Evolutionary conservation across 2,329 filamentous ascomycete species (phyloP), one percentile per base, ranked within the genome.

Genomic region (Phyllosticta citriasiana): DNA sequence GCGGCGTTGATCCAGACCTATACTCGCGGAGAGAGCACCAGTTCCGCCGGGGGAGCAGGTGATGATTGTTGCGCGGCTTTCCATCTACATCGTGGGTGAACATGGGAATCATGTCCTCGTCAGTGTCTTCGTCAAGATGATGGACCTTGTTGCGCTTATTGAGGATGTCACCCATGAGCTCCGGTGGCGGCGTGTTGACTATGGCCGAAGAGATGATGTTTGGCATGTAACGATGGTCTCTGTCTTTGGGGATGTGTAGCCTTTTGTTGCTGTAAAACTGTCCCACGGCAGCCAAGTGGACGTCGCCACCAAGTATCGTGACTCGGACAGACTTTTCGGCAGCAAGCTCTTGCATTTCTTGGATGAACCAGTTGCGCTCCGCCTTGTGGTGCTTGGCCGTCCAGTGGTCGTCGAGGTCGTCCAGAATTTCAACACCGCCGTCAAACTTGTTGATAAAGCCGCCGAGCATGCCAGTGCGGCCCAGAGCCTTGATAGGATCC

Each of bases 321-420:
- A 99, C 81, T 53, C 94, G 88, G 57, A 97, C 84, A 14, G 91
- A 96, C 72, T 96, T 96, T 72, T 94, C 91, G 24, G 90, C 91
- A 8, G 95, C 92, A 63, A 99, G 80, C 68, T 96, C 91, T 74
- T 99, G 95, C 26, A 99, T 78, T 68, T 97, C 91, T 71, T 94
- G 88, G 51, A 99, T 84, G 64, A 97, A 81, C 73, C 89, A 88
- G 64, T 87, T 89, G 57, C 94, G 85, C 75, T 99, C 94, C 26
- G 85, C 81, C 72, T 97, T 99, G 77, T 97, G 92, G 70, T 91
- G 89, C 71, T 91, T 96, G 47, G 93, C 90, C 0, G 93, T 97
- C 94, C 94, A 99, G 71, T 99, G 93, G 73, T 97, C 94, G 71
- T 97, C 93, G 9, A 96, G 77, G 68, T 96, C 91, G 70, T 96